Evolutionary conservation across 305 asterid species (phyloP), one percentile per base, ranked within the genome.

Genomic region (Fraxinus latifolia): DNA sequence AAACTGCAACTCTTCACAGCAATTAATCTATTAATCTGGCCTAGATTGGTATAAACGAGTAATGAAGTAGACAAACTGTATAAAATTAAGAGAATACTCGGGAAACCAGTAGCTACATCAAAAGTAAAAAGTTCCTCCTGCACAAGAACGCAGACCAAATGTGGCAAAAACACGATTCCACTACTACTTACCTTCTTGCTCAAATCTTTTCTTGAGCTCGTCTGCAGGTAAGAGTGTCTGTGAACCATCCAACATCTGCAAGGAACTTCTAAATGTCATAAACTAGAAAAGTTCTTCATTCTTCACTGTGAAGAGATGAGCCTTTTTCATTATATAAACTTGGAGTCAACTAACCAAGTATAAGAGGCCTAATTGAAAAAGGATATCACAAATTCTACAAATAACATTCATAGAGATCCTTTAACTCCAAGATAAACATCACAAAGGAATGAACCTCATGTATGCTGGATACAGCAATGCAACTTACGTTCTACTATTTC

Each of bases 231-330:
- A 82, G 82, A 96, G 98, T 81, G 91, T 89, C 37, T 91, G 99
- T 15, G 97, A 92, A 74, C 89, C 84, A 81, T 93, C 96, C 85
- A 96, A 82, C 94, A 96, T 90, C 99, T 96, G 91, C 84, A 83
- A 79, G 78, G 39, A 72, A 79, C 65, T 67, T 33, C 74, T 70
- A 71, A 68, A 75, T 36, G 36, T 42, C 76, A 47, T 53, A 77
- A 84, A 15, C 55, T n/a, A 72, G n/a, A 72, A 19, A 78, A 50
- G 39, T 73, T 62, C 23, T 53, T 74, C 62, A 39, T 71, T 47
- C 39, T 70, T 14, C 27, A 19, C 15, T 78, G 8, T 55, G 77
- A 8, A 25, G 60, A 76, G 29, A 44, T 17, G 27, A 58, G 68
- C 11, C 11, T 1, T 67, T 27, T 29, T 67, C 37, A 11, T 29